A percentile compares a stretch with the other conserved stretches of the same genome.
These are phyloP conservation scores for Neurospora sp. DNA, from an alignment of 495 filamentous ascomycete species.

Conservation along the genomic window DNA sequence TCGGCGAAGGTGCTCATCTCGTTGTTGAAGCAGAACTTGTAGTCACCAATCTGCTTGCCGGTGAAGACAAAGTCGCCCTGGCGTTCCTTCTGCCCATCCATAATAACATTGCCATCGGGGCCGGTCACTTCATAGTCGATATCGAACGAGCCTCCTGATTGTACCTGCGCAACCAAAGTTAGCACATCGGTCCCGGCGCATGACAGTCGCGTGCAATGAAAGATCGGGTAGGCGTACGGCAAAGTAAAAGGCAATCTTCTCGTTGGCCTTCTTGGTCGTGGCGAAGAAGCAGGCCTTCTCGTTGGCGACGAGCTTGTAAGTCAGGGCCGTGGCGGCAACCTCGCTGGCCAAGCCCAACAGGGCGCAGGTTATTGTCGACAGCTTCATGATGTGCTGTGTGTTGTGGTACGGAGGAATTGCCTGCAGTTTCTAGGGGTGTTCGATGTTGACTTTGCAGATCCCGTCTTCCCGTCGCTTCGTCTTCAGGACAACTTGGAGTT, in stretches of 20 bases:
- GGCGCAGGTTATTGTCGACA: conserved; percentile 37
- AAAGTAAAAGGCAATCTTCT: conserved; percentile 97
- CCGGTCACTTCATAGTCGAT: conserved; percentile 84
- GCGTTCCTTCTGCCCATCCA: conserved; percentile 84
- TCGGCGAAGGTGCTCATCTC: conserved; percentile 97
- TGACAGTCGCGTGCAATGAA: not conserved
- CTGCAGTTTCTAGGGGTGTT: not conserved
- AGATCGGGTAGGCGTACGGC: conserved; percentile 52
- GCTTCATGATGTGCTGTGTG: conserved; percentile 34
- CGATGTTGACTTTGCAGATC: not conserved
- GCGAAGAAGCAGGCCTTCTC: conserved; percentile 96
- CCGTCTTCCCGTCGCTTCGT: not conserved
- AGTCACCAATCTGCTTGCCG: conserved; percentile 84
- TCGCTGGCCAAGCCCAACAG: conserved; percentile 56
- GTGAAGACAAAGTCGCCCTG: conserved; percentile 99
- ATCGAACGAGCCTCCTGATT: conserved; percentile 94
- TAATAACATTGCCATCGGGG: conserved; percentile 69
- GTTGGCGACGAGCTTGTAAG: conserved; percentile 82
- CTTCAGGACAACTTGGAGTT: not conserved
- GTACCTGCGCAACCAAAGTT: conserved; percentile 48
- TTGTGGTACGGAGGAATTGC: not conserved
- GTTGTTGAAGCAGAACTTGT: conserved; percentile 97
- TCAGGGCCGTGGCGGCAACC: conserved; percentile 77
- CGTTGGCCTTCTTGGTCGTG: conserved; percentile 57
- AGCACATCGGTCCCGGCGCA: not conserved